Percentiles rank a stretch among this genome's conserved stretches.
These are phyloP conservation scores for Botrytis sinoallii DNA, from an alignment of 2,329 filamentous ascomycete genomes.

Conservation along the genomic window DNA sequence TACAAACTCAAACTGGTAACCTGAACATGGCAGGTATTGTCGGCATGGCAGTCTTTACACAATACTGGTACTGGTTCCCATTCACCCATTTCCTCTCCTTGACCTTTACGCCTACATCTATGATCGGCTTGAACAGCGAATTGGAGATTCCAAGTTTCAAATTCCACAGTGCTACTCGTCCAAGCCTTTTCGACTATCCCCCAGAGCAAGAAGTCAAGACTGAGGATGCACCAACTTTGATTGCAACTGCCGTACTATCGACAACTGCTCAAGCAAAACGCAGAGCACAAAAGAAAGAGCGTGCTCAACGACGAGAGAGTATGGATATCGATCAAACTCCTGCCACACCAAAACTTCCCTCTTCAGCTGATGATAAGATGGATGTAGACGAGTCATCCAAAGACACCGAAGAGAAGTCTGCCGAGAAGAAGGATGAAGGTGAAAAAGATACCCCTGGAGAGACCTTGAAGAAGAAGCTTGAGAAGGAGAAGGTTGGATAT, in stretches of 20 bases:
- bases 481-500: slow-evolving; percentile 96
- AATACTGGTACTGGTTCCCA: slow-evolving; percentile 99
- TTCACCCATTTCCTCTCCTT: slow-evolving; percentile 96
- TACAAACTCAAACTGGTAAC: slow-evolving; percentile 97
- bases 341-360: slow-evolving; percentile 62
- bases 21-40: slow-evolving; percentile 98
- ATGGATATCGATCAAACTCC: slow-evolving; percentile 90
- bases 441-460: slow-evolving; percentile 57
- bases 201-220: slow-evolving; percentile 94
- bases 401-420: slow-evolving; percentile 47
- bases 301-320: slow-evolving; percentile 81
- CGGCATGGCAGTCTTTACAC: slow-evolving; percentile 95
- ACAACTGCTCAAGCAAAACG: slow-evolving; percentile 97
- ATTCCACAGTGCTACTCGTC: slow-evolving; percentile 90
- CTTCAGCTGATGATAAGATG: slow-evolving; percentile 75
- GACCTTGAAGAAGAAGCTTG: slow-evolving; percentile 79
- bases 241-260: slow-evolving; percentile 92
- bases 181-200: slow-evolving; percentile 96
- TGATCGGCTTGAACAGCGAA: slow-evolving; percentile 92
- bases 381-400: slow-evolving; percentile 62
- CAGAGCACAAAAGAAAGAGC: slow-evolving; percentile 89
- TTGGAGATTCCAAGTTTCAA: slow-evolving; percentile 92
- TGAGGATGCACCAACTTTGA: slow-evolving; percentile 88
- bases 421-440: slow-evolving; percentile 59
- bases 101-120: slow-evolving; percentile 92